Percentiles rank a stretch among this genome's conserved stretches.
Conservation (phyloP, 257 asterid species). For the Solanum acaule region DNA sequence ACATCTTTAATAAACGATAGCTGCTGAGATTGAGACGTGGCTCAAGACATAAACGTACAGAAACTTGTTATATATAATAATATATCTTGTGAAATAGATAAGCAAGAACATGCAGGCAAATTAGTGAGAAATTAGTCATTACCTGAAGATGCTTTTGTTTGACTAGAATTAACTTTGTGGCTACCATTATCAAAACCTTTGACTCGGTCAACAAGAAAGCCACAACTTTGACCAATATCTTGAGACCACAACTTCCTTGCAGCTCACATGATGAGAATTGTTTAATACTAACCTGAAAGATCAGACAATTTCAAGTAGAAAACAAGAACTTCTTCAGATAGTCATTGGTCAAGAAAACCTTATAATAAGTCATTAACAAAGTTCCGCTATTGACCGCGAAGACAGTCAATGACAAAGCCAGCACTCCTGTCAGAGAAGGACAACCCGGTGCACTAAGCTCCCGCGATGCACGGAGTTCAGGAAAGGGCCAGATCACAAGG, state of each 20-base stretch:
- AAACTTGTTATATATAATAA: not conserved
- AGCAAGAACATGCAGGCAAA: not conserved
- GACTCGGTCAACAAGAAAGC: not conserved
- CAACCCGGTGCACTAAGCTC: not conserved
- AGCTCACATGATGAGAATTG: not conserved
- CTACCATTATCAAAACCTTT: not conserved
- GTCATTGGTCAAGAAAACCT: not conserved
- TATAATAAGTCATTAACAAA: not conserved
- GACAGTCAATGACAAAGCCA: not conserved
- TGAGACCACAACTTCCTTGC: not conserved
- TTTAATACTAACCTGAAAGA: not conserved
- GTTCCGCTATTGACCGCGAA: not conserved
- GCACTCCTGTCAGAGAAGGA: not conserved
- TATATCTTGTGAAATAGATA: not conserved
- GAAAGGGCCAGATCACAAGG: not conserved
- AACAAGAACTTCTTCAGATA: not conserved
- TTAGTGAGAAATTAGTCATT: not conserved
- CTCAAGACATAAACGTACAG: not conserved
- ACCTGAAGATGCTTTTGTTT: not conserved
- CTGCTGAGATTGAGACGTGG: not conserved
- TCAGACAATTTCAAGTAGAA: not conserved
- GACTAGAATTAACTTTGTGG: not conserved
- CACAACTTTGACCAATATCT: not conserved
- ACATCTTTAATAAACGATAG: not conserved
- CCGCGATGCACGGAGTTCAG: not conserved